Evolutionary conservation across 2,329 filamentous ascomycete genomes (phyloP).

Genomic region (Botryotinia globosa): DNA sequence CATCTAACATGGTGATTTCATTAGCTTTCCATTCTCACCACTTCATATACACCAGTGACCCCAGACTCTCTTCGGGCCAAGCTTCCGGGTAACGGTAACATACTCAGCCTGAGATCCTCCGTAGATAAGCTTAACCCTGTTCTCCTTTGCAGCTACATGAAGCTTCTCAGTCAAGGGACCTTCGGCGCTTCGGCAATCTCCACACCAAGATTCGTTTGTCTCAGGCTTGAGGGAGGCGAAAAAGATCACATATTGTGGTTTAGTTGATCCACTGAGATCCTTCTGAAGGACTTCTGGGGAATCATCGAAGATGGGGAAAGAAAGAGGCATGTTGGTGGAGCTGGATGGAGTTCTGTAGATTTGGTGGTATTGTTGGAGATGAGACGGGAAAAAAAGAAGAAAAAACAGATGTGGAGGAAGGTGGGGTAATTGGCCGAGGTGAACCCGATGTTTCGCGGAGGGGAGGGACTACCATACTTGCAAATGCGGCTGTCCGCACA

Average conservation of each 20-base stretch:
- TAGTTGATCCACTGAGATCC: not conserved
- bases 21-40: not conserved
- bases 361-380: not conserved
- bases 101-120: conserved; percentile 5
- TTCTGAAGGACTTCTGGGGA: not conserved
- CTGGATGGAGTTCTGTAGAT: not conserved
- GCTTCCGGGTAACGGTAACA: not conserved
- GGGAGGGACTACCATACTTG: no score
- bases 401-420: not conserved
- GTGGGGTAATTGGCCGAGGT: conserved; percentile 6
- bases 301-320: not conserved
- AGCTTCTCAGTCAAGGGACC: not conserved
- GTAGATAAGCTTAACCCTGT: conserved; percentile 11
- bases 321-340: not conserved
- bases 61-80: not conserved
- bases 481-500: not conserved
- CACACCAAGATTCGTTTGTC: conserved; percentile 16
- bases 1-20: not conserved
- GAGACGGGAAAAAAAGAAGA: not conserved
- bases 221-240: conserved; percentile 3
- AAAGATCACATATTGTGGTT: conserved; percentile 14
- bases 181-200: conserved; percentile 1
- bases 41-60: not conserved
- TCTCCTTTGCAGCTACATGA: not conserved
- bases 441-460: not conserved